Base-by-base conservation (phyloP, 345 rosid genomes). In the Syzygium aromaticum region DNA sequence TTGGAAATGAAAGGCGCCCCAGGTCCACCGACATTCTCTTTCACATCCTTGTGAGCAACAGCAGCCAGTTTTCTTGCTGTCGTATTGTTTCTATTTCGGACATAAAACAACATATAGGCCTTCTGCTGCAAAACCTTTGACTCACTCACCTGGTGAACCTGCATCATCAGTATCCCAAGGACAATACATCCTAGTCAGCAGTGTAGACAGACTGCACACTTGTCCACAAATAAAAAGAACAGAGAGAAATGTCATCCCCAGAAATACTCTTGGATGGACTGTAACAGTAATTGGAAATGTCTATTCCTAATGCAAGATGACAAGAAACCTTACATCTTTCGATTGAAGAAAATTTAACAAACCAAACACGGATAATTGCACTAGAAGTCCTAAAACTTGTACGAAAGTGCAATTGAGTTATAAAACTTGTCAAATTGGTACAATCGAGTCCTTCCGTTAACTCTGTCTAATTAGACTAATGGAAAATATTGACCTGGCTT, bases 21-120 rank as follows among this genome's bases (percentile, higher is more conserved):
- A 87, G 88, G 92, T 87, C 82, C 89, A 51, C 86, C 63, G 30
- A 89, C 88, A 87, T 87, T 90, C 28, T 89, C 94, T 89, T 89
- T 94, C 33, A 87, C 25, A 53, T 94, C 96, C 91, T 93, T 95
- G 84, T 56, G 89, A 77, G 88, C 89, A 88, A 87, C 61, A 77
- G 92, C 89, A 67, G 80, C 84, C n/a, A 89, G 86, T 89, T 90
- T 95, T 89, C 92, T 95, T 2, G 91, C 89, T 87, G 90, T 86
- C 56, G 84, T 28, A 92, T 90, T 90, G 88, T 89, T 94, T 93
- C 96, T 91, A 88, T 95, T 98, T 86, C 97, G 98, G 56, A 98
- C 99, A 93, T 98, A 98, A 91, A 98, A 98, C 87, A 98, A 86
- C 99, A 98, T 98, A 90, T 98, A 98, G 53, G 99, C 99, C 94